Base-by-base conservation (phyloP, 2,329 filamentous ascomycete genomes). In the Arthrobotrys conoides region DNA sequence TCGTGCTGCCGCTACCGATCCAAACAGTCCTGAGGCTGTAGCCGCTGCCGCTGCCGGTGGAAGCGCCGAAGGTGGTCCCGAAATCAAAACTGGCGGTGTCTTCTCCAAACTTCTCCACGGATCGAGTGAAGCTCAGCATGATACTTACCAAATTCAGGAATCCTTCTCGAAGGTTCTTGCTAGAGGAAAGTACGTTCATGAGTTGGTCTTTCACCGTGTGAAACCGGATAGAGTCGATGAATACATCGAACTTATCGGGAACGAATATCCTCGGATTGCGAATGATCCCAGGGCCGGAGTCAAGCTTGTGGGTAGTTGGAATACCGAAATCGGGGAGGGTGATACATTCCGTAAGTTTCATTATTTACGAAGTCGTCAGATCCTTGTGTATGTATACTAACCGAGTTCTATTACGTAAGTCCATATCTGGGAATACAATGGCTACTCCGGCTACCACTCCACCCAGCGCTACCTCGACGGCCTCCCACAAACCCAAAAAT, bases 371-470 rank as follows among this genome's bases (percentile, higher is more conserved):
- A 71, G n/a, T 44, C 44, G 12, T 68, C 82, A 5, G 80, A 70
- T 51, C 5, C 20, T 9, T 24, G 20, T 51, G 6, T 48, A 18
- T n/a, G 5, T 16, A 53, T 53, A 53, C 10, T 27, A 53, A 53
- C 30, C 10, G n/a, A 18, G 5, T 16, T 3, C 12, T 3, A 30
- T 30, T 9, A 33, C n/a, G 44, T 20, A 33, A 98, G 96, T 99
- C 64, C 96, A 99, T 84, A 99, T 99, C 83, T 99, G 96, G 96
- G 96, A 99, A 85, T 99, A 99, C 85, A 94, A 98, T 85, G 92
- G 94, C 82, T 99, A 82, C 66, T 79, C 81, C 0, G 96, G 96
- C 79, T 98, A 98, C 85, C 96, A 99, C 85, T 90, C 92, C 78
- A 98, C 96, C 20, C 88, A 97, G 57, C 89, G 97, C 86, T 90